phyloP scores from a whole-genome alignment of 305 asterid genomes.

The Lippia alba region DNA sequence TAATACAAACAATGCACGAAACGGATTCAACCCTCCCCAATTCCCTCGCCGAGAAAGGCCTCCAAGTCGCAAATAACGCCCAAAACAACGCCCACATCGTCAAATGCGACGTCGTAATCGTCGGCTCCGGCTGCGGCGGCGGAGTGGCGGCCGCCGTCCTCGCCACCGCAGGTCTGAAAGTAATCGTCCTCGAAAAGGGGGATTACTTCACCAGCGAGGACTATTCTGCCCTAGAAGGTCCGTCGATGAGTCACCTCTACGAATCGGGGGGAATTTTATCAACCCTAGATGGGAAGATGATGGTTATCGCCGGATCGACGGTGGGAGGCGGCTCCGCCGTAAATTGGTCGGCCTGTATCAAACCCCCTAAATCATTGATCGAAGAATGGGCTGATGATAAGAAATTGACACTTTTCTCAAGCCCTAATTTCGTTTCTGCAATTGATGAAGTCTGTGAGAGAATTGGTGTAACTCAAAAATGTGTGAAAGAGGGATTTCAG shows the following conservation, averaged over 20 bases:
- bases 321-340: conserved; percentile 95
- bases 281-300: conserved; percentile 66
- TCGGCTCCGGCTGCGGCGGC: conserved; percentile 94
- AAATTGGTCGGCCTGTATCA: conserved; percentile 86
- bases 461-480: conserved; percentile 65
- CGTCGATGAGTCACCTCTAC: conserved; percentile 66
- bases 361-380: conserved; percentile 57
- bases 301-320: conserved; percentile 79
- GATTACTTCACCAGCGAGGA: conserved; percentile 65
- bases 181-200: conserved; percentile 81
- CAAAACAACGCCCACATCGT: conserved; percentile 40
- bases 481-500: conserved; percentile 75
- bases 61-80: conserved; percentile 43
- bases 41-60: conserved; percentile 60
- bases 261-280: conserved; percentile 75
- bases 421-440: conserved; percentile 49
- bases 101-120: conserved; percentile 76
- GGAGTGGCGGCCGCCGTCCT: conserved; percentile 87
- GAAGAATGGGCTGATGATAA: conserved; percentile 62
- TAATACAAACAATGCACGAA: conserved; percentile 61
- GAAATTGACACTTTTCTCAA: conserved; percentile 49
- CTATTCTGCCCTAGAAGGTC: conserved; percentile 82
- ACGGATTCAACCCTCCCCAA: conserved; percentile 45
- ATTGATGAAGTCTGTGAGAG: conserved; percentile 73
- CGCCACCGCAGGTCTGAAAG: conserved; percentile 73